Base-by-base conservation (phyloP, 176 grass and related monocot species). In the Tillandsia fasciculata region DNA sequence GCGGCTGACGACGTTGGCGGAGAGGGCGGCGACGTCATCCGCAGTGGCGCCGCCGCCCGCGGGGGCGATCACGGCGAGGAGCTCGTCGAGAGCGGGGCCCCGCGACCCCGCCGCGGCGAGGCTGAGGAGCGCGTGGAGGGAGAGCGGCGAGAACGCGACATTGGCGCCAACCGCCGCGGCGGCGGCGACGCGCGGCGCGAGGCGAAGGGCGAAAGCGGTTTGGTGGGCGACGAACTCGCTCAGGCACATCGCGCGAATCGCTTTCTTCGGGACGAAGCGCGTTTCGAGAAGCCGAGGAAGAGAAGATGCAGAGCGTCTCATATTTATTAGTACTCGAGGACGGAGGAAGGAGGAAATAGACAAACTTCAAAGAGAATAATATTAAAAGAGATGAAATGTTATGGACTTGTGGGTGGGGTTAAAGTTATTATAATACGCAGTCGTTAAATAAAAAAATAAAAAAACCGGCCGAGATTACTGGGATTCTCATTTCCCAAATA, bases 51-150 rank as follows among this genome's bases (percentile, higher is more conserved):
- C 63, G 29, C 61, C 65, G 5, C 71, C 79, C 13, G 56, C 48
- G 27, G 76, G 73, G 70, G 74, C 73, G 69, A 86, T 54, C 79
- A 90, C 79, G 64, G 74, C 53, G 3, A 75, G 63, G 83, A 86
- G 78, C 80, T 80, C 49, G 76, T 75, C 52, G 27, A 83, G 73
- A 48, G 77, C 86, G 15, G 27, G 17, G 66, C 77, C 77, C 26
- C 20, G 65, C 17, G 77, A 65, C 9, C 80, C 83, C 15, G 80
- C 80, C 61, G 73, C 83, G 47, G 79, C 70, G 17, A 90, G 65
- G 66, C 50, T 20, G 63, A 86, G 83, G 26, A 73, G 20, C 9
- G 73, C 80, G 80, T 77, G 79, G 57, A 91, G 20, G 9, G 86
- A 86, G 0, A 75, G 72, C 12, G 83, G 78, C 78, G 86, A 88